Evolutionary conservation across 495 filamentous ascomycete species (phyloP), one percentile per base, ranked within the genome.

Genomic region (Annulohypoxylon nitens): DNA sequence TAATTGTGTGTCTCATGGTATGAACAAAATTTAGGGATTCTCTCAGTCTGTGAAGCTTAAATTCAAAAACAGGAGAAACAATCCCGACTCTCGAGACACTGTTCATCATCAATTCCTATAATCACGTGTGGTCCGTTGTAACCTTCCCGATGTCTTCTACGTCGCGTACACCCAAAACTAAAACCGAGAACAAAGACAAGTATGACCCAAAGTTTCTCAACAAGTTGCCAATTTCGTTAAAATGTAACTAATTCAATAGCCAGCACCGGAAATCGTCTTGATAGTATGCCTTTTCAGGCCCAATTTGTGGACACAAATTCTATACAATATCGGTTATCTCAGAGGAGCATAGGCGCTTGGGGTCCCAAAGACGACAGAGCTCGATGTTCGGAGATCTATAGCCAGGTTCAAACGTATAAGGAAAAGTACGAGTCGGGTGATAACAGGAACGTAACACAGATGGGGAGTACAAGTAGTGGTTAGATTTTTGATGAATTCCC

Each of bases 281-380:
- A 53, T 11, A 9, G 12, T 53, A 20, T 18, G 12, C 12, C 14
- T 7, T 33, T 18, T 58, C 30, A 36, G 36, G 10, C 4, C 2
- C 7, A 6, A 18, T 37, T 58, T 5, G 54, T 8, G 2, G 54
- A 58, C 18, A 20, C 33, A 12, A 37, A 37, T 37, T 58, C 54
- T 37, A 3, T 37, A 37, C 54, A 37, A 37, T 37, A 58, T 58
- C 54, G 54, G 4, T 37, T 58, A 33, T 16, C 18, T 4, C 6
- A 20, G 11, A 58, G 54, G 30, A 36, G 30, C n/a, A 58, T 58
- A 33, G 54, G 30, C 33, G 6, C 54, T 20, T 26, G 54, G 33
- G 16, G 14, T 12, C 14, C 26, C 8, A 9, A 34, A n/a, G 54
- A 37, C 20, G 26, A 37, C 8, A 58, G 37, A 37, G 7, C 5